Conservation (phyloP, 2,329 filamentous ascomycete genomes). For the Trichoderma asperellum region DNA sequence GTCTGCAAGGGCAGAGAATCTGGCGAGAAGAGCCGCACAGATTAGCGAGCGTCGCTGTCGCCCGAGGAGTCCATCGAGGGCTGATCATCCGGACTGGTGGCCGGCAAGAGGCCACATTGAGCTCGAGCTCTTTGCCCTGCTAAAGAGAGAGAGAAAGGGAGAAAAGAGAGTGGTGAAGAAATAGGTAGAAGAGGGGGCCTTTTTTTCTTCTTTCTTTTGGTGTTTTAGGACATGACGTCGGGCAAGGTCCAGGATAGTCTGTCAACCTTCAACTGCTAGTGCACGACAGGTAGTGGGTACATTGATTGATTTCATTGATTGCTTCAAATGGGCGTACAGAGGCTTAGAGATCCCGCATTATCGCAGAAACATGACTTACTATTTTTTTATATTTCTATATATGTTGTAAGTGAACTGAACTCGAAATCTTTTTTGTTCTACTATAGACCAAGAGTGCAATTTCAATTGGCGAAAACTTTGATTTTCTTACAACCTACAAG, state of each 20-base stretch:
- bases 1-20: background rate
- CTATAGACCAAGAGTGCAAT: background rate
- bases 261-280: background rate
- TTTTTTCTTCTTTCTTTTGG: background rate
- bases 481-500: background rate
- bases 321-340: background rate
- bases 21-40: constrained; percentile 15
- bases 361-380: background rate
- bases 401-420: background rate
- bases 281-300: background rate
- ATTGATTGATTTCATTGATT: background rate
- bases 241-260: constrained; percentile 1
- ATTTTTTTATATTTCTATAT: background rate
- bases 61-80: constrained; percentile 37
- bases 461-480: background rate
- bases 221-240: constrained; percentile 11
- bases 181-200: background rate
- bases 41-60: constrained; percentile 32
- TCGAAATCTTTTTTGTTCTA: background rate
- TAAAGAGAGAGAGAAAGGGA: background rate
- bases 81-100: constrained; percentile 39
- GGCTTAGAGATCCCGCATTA: background rate
- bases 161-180: background rate
- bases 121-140: background rate
- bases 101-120: constrained; percentile 16